Evolutionary conservation across 441 rosid species (phyloP).

Genomic region (Gossypium schwendimanii): DNA sequence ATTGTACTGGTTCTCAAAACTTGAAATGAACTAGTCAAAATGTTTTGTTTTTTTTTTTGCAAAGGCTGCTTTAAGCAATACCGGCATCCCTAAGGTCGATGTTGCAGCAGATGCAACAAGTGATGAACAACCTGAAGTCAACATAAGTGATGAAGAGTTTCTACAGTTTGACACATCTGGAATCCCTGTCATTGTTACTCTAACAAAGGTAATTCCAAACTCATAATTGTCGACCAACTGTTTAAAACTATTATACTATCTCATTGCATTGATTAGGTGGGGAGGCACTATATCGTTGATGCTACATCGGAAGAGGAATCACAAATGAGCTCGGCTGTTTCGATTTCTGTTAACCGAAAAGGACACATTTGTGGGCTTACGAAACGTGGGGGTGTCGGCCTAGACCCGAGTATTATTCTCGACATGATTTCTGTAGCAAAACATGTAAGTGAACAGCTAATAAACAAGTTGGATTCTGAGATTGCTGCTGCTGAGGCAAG

Average conservation of each 20-base stretch:
- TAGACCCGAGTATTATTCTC: conserved; percentile 71
- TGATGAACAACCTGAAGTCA: conserved; percentile 77
- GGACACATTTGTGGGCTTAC: conserved; percentile 72
- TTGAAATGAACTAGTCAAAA: background rate
- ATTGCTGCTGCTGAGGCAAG: conserved; percentile 69
- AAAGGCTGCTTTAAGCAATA: conserved; percentile 88
- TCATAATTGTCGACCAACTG: background rate
- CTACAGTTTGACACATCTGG: conserved; percentile 67
- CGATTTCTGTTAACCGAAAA: conserved; percentile 53
- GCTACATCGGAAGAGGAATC: conserved; percentile 89
- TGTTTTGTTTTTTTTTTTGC: background rate
- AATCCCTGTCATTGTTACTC: conserved; percentile 61
- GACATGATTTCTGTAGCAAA: conserved; percentile 80
- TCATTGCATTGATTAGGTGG: conserved; percentile 38
- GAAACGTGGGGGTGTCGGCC: conserved; percentile 70
- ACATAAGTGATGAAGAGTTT: conserved; percentile 86
- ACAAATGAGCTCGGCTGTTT: conserved; percentile 84
- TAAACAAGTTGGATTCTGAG: conserved; percentile 54
- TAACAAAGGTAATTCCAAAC: conserved; percentile 50
- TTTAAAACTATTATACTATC: background rate
- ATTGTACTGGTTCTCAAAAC: background rate
- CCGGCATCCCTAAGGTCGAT: conserved; percentile 68
- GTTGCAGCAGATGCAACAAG: conserved; percentile 42
- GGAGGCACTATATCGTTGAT: conserved; percentile 65
- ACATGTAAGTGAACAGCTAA: conserved; percentile 52